These are phyloP conservation scores for Adenanthera pavonina DNA, from an alignment of 306 rosid species.

Conservation along the genomic window DNA sequence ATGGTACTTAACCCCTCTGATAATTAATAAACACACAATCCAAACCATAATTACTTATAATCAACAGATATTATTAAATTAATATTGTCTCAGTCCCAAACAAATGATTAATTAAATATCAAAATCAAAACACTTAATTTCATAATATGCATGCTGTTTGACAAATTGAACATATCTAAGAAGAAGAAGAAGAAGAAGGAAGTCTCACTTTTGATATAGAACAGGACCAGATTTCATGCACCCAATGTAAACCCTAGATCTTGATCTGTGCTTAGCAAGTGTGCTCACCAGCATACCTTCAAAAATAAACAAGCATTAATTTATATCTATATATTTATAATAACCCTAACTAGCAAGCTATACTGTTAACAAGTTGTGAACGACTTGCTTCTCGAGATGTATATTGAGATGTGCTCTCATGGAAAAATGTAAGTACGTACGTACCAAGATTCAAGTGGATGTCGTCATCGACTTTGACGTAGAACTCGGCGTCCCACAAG, in stretches of 20 bases:
- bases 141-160: not conserved
- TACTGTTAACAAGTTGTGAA: too few species aligned
- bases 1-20: slow-evolving; percentile 82
- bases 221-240: slow-evolving; percentile 99
- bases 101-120: not conserved
- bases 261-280: slow-evolving; percentile 65
- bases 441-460: slow-evolving; percentile 80
- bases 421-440: too few species aligned
- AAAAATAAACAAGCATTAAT: not conserved
- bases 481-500: slow-evolving; percentile 85
- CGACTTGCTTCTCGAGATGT: too few species aligned
- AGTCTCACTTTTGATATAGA: slow-evolving; percentile 67
- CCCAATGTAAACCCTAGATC: slow-evolving; percentile 81
- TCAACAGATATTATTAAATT: too few species aligned
- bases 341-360: too few species aligned
- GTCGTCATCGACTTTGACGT: slow-evolving; percentile 92
- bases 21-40: not conserved
- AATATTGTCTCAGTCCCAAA: not conserved
- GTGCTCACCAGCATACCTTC: slow-evolving; percentile 60
- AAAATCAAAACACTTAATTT: too few species aligned
- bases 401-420: too few species aligned
- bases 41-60: not conserved
- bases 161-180: not conserved
- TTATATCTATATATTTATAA: too few species aligned
- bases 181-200: not conserved